These are phyloP conservation scores for Delonix regia DNA, from an alignment of 306 rosid species.

Conservation along the genomic window DNA sequence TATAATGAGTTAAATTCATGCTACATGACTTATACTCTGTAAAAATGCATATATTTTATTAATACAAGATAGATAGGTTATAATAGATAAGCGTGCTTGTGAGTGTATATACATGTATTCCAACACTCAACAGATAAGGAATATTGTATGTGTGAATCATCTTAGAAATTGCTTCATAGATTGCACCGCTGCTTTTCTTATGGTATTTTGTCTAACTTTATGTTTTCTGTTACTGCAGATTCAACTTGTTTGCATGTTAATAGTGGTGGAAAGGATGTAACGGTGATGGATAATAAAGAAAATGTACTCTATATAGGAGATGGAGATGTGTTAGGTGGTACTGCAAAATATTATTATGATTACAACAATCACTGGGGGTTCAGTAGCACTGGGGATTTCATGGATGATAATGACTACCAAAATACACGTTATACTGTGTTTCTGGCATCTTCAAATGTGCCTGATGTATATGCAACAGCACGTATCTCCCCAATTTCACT, in stretches of 20 bases:
- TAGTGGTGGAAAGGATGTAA: conserved; percentile 63
- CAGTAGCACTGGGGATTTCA: conserved; percentile 59
- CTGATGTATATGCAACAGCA: conserved; percentile 52
- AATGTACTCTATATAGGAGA: conserved; percentile 47
- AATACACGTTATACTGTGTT: conserved; percentile 41
- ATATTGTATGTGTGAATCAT: not conserved
- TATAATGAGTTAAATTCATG: not conserved
- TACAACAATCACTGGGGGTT: conserved; percentile 47
- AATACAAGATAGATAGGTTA: not conserved
- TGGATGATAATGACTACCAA: conserved; percentile 40
- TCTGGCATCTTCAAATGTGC: conserved; percentile 31
- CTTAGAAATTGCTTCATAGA: conserved; percentile 24
- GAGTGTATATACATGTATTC: not conserved
- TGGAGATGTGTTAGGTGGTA: conserved; percentile 45
- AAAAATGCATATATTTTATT: not conserved
- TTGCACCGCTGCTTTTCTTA: conserved; percentile 3
- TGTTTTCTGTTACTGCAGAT: conserved; percentile 55
- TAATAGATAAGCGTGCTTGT: not conserved
- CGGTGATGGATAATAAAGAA: conserved; percentile 39
- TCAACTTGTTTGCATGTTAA: conserved; percentile 69
- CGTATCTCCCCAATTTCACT: conserved; percentile 60
- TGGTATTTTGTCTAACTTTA: conserved; percentile 24
- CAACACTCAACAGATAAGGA: not conserved
- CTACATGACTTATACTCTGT: conserved; percentile 6
- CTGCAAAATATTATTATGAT: conserved; percentile 47